Evolutionary conservation across 202 grass and related monocot genomes (phyloP).

Genomic region (Dendrocalamus latiflorus): DNA sequence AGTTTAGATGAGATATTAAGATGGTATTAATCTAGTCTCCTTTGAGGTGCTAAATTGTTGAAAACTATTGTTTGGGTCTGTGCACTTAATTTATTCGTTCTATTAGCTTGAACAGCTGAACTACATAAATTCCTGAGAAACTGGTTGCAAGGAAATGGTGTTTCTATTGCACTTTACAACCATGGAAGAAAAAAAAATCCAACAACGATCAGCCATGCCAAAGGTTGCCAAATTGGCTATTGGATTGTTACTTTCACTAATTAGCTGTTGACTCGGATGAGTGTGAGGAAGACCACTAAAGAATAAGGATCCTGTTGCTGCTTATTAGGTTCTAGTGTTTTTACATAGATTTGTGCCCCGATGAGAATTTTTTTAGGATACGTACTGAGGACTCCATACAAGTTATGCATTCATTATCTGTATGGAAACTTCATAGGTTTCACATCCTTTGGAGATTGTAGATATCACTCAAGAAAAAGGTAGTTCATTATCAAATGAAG

Average conservation of each 20-base stretch:
- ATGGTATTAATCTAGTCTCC: neutral
- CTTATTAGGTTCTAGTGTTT: neutral
- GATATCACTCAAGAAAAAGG: neutral
- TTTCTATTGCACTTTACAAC: neutral
- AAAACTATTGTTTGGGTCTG: neutral
- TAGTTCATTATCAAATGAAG: neutral
- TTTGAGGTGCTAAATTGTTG: neutral
- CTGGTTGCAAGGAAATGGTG: neutral
- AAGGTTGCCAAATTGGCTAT: neutral
- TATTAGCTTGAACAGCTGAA: neutral
- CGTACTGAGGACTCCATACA: neutral
- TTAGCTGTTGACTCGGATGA: neutral
- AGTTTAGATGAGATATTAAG: neutral
- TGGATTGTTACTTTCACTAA: neutral
- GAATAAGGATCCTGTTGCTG: neutral
- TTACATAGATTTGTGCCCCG: neutral
- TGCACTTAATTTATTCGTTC: no score
- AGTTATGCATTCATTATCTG: neutral
- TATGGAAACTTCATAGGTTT: neutral
- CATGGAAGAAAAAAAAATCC: neutral
- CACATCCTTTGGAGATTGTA: neutral
- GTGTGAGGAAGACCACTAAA: neutral
- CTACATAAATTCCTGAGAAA: neutral
- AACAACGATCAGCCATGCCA: neutral
- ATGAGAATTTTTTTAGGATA: neutral